Evolutionary conservation across 139 green algal genomes (phyloP).

Genomic region (Tetradesmus lagerheimii): DNA sequence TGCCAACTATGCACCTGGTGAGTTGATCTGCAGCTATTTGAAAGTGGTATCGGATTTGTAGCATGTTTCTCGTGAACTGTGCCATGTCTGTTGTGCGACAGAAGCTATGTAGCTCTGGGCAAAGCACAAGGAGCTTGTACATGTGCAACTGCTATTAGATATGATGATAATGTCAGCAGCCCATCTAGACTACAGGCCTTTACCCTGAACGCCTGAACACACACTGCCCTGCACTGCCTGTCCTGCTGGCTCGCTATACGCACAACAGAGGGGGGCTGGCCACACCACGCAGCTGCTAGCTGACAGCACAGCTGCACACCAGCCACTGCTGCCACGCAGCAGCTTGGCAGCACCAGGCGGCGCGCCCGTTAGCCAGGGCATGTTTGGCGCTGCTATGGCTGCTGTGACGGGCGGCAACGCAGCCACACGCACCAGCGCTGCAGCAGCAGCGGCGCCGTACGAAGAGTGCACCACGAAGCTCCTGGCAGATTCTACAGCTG

Average conservation of each 20-base stretch:
- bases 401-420: neutral
- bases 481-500: constrained; percentile 68
- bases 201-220: no score
- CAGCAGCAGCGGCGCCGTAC: neutral
- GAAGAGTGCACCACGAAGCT: constrained; percentile 63
- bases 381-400: neutral
- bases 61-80: no score
- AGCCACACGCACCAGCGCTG: neutral
- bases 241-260: neutral
- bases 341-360: neutral
- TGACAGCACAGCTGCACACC: neutral
- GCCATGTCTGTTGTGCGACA: no score
- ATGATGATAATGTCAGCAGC: neutral
- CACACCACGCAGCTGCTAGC: constrained; percentile 38
- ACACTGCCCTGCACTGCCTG: neutral
- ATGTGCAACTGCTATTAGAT: neutral
- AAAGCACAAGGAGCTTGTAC: neutral
- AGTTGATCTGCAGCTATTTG: neutral
- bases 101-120: neutral
- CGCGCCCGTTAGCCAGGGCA: neutral
- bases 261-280: neutral
- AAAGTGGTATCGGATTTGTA: no score
- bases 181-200: neutral
- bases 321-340: neutral
- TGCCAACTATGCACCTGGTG: constrained; percentile 31